Percentiles rank a stretch among this genome's conserved stretches.
These are phyloP conservation scores for Microdochium nivale DNA, from an alignment of 2,329 filamentous ascomycete species.

Conservation along the genomic window DNA sequence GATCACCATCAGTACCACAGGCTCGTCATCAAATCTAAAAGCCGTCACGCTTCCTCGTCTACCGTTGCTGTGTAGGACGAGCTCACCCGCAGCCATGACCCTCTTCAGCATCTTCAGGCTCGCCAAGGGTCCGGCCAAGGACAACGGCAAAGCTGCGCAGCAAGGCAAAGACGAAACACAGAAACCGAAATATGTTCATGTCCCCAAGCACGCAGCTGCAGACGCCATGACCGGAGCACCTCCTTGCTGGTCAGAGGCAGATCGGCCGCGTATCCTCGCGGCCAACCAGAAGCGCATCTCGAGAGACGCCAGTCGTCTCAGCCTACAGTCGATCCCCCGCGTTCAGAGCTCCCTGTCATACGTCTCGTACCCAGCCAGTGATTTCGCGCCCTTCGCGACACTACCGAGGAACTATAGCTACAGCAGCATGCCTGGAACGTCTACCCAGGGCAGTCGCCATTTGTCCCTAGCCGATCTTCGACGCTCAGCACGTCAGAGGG, in stretches of 20 bases:
- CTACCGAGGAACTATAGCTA: conserved; percentile 35
- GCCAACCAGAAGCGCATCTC: conserved; percentile 40
- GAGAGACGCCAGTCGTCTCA: conserved; percentile 29
- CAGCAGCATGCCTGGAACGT: conserved; percentile 23
- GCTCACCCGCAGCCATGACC: conserved; percentile 32
- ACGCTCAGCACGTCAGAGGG: conserved; percentile 5
- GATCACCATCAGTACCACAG: too few relatives aligned
- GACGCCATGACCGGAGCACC: conserved; percentile 49
- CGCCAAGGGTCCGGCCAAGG: conserved; percentile 46
- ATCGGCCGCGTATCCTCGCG: conserved; percentile 38
- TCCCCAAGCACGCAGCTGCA: conserved; percentile 52
- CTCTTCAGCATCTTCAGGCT: conserved; percentile 46
- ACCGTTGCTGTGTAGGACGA: neutral
- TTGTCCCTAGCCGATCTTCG: conserved; percentile 11
- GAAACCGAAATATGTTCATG: conserved; percentile 45
- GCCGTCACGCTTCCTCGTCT: neutral
- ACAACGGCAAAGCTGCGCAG: conserved; percentile 29
- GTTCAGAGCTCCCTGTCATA: conserved; percentile 37
- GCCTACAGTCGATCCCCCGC: conserved; percentile 26
- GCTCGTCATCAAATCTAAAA: neutral
- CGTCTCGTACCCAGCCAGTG: conserved; percentile 35
- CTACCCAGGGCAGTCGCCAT: conserved; percentile 11
- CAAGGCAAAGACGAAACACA: conserved; percentile 30
- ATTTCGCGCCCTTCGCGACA: conserved; percentile 27
- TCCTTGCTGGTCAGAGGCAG: conserved; percentile 37